These are phyloP conservation scores for Takashimella tepidaria DNA, from an alignment of 1,284 basidiomycete species.

Conservation along the genomic window DNA sequence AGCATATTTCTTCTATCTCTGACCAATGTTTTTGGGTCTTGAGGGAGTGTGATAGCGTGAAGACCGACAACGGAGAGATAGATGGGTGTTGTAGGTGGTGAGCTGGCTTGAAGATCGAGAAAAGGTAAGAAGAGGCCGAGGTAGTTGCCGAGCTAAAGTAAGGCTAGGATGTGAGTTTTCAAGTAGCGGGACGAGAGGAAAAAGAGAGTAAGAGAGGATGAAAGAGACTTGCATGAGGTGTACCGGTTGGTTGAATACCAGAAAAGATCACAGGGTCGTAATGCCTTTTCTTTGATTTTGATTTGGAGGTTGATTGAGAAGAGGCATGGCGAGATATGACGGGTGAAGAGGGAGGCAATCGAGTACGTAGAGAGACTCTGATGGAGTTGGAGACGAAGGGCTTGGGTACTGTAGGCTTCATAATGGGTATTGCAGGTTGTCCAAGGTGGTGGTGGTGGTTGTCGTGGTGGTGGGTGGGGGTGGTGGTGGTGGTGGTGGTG, in stretches of 20 bases:
- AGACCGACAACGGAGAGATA: conserved; percentile 86
- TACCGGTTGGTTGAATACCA: conserved; percentile 54
- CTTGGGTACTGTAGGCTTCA: too few species aligned
- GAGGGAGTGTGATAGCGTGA: conserved; percentile 87
- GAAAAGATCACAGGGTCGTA: conserved; percentile 46
- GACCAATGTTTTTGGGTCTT: conserved; percentile 63
- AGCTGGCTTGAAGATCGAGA: conserved; percentile 59
- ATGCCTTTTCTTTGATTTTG: conserved; percentile 2
- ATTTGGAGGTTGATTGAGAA: too few species aligned
- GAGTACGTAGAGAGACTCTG: too few species aligned
- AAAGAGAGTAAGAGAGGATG: background rate
- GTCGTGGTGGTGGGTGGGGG: too few species aligned
- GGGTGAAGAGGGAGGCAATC: too few species aligned
- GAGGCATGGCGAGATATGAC: too few species aligned
- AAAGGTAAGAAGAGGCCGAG: conserved; percentile 55
- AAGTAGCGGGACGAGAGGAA: conserved; percentile 5
- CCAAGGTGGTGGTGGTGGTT: too few species aligned
- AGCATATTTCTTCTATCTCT: conserved; percentile 70
- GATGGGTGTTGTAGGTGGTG: conserved; percentile 58
- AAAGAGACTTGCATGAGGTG: conserved; percentile 5
- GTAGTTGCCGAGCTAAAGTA: conserved; percentile 78
- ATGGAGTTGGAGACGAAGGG: too few species aligned
- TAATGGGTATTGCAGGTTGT: too few species aligned
- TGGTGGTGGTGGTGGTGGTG: too few species aligned
- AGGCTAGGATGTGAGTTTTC: too few species aligned